These are phyloP conservation scores for Immersiporthe knoxdaviesiana DNA, from an alignment of 2,329 filamentous ascomycete genomes.

Conservation along the genomic window DNA sequence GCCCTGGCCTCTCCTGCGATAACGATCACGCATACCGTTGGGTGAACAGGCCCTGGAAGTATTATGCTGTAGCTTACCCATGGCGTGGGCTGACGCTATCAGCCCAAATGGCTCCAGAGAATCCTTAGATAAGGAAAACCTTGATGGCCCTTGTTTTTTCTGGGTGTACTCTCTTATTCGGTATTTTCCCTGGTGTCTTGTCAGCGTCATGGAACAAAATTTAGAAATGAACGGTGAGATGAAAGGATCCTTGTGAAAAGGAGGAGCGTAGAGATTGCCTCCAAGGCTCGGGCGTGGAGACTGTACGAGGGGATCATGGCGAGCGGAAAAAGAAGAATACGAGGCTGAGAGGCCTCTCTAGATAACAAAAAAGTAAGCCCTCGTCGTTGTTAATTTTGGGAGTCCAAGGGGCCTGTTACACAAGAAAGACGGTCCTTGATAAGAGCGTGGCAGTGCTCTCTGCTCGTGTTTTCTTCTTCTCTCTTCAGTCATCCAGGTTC, in stretches of 20 bases:
- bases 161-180: constrained; percentile 6
- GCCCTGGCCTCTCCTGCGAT: not conserved
- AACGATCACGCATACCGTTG: constrained; percentile 1
- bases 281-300: not conserved
- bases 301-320: not conserved
- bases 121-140: constrained; percentile 5
- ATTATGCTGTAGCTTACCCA: constrained; percentile 3
- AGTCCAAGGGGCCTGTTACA: not conserved
- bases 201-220: not conserved
- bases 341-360: not conserved
- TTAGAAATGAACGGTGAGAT: not conserved
- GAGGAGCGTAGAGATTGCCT: not conserved
- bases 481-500: not conserved
- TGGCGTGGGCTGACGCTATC: constrained; percentile 3
- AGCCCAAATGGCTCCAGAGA: not conserved
- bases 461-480: constrained; percentile 9
- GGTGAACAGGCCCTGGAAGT: not conserved
- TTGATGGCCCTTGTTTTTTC: not conserved
- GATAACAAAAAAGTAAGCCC: not conserved
- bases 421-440: not conserved
- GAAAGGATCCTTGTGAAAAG: not conserved
- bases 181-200: not conserved
- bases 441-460: constrained; percentile 15
- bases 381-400: constrained; percentile 5
- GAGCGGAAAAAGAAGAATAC: not conserved